phyloP scores from a whole-genome alignment of 139 green algal species.

The Micractinium sp. region DNA sequence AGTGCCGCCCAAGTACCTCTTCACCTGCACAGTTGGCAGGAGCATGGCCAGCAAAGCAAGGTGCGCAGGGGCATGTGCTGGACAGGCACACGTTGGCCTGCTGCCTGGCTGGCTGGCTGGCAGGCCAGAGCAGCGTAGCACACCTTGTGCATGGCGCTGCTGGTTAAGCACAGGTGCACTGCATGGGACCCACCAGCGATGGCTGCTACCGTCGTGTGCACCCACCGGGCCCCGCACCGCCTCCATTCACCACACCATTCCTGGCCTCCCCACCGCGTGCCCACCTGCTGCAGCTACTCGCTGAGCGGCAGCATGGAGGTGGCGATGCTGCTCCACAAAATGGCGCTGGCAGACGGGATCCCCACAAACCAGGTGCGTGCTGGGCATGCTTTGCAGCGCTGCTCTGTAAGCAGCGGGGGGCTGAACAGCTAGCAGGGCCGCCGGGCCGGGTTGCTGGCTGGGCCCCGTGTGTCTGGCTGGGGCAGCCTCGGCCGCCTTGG shows the following conservation, averaged over 20 bases:
- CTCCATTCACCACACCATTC: not conserved
- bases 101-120: not conserved
- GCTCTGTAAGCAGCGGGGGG: not conserved
- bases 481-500: not conserved
- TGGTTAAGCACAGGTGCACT: not conserved
- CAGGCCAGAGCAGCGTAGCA: too few relatives aligned
- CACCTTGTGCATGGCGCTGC: not conserved
- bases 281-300: conserved; percentile 41
- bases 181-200: not conserved
- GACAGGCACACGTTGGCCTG: not conserved
- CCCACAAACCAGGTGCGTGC: conserved; percentile 17
- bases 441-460: too few relatives aligned
- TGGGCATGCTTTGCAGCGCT: not conserved
- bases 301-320: conserved; percentile 63
- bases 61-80: not conserved
- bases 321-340: conserved; percentile 54
- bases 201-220: not conserved
- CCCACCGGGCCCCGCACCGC: not conserved
- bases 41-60: conserved; percentile 38
- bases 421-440: not conserved
- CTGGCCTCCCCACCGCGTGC: not conserved
- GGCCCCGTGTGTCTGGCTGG: too few relatives aligned
- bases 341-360: conserved; percentile 45
- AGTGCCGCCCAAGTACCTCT: conserved; percentile 81
- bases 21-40: conserved; percentile 88